A percentile compares a stretch with the other conserved stretches of the same genome.
These are phyloP conservation scores for Nemania sp. DNA, from an alignment of 2,329 filamentous ascomycete species.

Conservation along the genomic window DNA sequence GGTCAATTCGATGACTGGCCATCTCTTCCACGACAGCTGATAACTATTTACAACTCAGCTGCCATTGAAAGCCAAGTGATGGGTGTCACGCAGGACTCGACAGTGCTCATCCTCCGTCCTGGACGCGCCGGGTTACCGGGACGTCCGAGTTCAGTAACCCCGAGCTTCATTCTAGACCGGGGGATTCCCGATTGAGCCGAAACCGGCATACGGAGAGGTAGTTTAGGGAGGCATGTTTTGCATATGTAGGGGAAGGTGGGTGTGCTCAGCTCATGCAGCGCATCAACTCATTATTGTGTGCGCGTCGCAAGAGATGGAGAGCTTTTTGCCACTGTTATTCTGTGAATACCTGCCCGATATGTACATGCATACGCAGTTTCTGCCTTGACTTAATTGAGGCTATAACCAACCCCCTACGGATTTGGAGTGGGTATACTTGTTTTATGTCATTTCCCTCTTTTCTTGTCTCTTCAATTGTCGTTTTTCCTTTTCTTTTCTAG, in stretches of 20 bases:
- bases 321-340: not conserved
- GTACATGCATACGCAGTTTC: no score
- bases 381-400: no score
- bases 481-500: no score
- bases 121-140: conserved; percentile 19
- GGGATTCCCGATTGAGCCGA: conserved; percentile 20
- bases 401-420: no score
- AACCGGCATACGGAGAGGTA: not conserved
- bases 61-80: conserved; percentile 7
- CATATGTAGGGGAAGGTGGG: conserved; percentile 11
- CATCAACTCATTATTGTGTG: not conserved
- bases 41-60: not conserved
- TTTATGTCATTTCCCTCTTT: no score
- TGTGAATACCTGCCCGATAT: not conserved
- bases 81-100: conserved; percentile 9
- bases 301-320: not conserved
- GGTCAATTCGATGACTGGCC: not conserved
- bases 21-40: not conserved
- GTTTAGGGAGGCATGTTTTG: conserved; percentile 8
- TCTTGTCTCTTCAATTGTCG: no score
- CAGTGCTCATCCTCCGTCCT: conserved; percentile 1
- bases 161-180: conserved; percentile 14
- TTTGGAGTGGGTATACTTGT: no score
- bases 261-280: not conserved
- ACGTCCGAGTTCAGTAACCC: conserved; percentile 30